phyloP scores from a whole-genome alignment of 495 filamentous ascomycete genomes.

The Neurospora intermedia region DNA sequence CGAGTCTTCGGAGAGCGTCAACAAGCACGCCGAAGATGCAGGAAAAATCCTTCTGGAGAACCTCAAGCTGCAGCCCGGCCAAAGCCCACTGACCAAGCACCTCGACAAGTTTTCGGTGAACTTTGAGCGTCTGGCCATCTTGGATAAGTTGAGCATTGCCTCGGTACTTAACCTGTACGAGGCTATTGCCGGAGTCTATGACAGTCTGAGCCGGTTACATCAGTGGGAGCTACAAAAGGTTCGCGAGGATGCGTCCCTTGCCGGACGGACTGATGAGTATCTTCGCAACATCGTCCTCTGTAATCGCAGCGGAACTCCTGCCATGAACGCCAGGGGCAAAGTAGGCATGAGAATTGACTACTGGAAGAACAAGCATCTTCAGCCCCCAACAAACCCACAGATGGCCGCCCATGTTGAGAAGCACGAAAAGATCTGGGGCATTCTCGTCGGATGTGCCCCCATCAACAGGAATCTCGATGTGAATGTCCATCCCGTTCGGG shows the following conservation, averaged over 20 bases:
- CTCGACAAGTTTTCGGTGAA: constrained; percentile 68
- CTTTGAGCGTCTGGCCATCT: constrained; percentile 61
- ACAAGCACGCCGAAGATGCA: constrained; percentile 37
- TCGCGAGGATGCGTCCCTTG: constrained; percentile 37
- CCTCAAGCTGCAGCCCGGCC: constrained; percentile 31
- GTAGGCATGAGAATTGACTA: constrained; percentile 77
- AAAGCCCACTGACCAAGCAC: constrained; percentile 46
- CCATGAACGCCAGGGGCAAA: constrained; percentile 60
- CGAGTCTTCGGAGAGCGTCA: constrained; percentile 36
- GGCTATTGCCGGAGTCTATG: constrained; percentile 71
- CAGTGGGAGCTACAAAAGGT: constrained; percentile 55
- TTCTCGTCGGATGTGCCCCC: constrained; percentile 52
- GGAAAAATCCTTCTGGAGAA: constrained; percentile 45
- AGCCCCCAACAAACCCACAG: constrained; percentile 25
- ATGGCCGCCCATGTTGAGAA: constrained; percentile 14
- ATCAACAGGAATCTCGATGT: constrained; percentile 25
- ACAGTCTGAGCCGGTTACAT: constrained; percentile 52
- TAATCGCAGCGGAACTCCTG: constrained; percentile 61
- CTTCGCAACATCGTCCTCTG: constrained; percentile 47
- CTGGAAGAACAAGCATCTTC: constrained; percentile 58
- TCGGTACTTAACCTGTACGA: constrained; percentile 78
- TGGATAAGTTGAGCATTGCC: constrained; percentile 67
- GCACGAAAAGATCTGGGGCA: constrained; percentile 41
- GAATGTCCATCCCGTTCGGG: constrained; percentile 46
- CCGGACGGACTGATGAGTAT: constrained; percentile 38